A percentile compares a stretch with the other conserved stretches of the same genome.
These are phyloP conservation scores for Cyberlindnera samutprakarnensis DNA, from an alignment of 805 yeast species.

Conservation along the genomic window DNA sequence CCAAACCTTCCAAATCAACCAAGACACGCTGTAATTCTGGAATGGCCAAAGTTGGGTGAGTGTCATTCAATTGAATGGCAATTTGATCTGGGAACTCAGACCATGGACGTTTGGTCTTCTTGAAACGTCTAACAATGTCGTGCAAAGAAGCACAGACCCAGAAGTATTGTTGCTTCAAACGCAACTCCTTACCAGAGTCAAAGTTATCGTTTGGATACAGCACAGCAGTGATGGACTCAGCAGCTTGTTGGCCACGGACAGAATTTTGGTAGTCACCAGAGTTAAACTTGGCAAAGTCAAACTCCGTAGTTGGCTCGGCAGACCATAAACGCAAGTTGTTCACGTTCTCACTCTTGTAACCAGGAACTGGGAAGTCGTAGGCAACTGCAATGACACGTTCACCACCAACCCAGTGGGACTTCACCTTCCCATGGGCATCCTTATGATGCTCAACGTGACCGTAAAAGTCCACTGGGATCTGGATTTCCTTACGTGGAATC, in stretches of 20 bases:
- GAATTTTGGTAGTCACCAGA: constrained; percentile 86
- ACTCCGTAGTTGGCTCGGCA: constrained; percentile 83
- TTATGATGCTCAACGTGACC: constrained; percentile 50
- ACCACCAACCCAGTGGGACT: constrained; percentile 79
- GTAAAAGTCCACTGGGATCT: constrained; percentile 84
- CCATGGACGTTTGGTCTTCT: constrained; percentile 75
- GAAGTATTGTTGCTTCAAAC: constrained; percentile 92
- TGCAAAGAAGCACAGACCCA: constrained; percentile 95
- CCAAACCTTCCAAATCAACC: constrained; percentile 74
- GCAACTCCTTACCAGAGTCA: constrained; percentile 81
- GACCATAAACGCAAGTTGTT: constrained; percentile 89
- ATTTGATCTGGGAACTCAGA: constrained; percentile 73
- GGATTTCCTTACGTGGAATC: constrained; percentile 77
- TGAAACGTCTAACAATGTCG: constrained; percentile 84
- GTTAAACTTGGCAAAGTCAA: constrained; percentile 86
- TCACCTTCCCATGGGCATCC: constrained; percentile 43
- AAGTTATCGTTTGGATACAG: constrained; percentile 92
- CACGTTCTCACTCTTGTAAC: constrained; percentile 73
- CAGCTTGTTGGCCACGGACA: constrained; percentile 76
- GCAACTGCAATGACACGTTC: constrained; percentile 88
- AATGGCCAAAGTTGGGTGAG: constrained; percentile 89
- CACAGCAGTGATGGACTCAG: constrained; percentile 89
- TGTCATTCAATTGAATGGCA: constrained; percentile 90
- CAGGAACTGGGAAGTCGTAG: constrained; percentile 89
- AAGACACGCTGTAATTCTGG: constrained; percentile 84